Conservation (phyloP, 352 stramenopile species). For the Phytopythium sindhum region DNA sequence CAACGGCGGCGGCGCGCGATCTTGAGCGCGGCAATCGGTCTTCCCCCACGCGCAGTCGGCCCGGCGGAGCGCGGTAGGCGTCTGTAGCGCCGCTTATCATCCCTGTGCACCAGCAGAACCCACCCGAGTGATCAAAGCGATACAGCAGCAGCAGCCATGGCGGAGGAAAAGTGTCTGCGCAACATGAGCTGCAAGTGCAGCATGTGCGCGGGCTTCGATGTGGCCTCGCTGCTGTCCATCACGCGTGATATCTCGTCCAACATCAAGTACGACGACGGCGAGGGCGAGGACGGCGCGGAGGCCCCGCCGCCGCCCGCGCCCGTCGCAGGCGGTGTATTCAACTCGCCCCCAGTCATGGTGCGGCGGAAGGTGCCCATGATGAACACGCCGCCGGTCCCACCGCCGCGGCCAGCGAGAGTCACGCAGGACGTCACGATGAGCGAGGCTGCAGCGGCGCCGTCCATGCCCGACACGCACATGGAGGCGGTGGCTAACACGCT, state of each 20-base stretch:
- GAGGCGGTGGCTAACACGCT: conserved; percentile 24
- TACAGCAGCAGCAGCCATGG: conserved; percentile 38
- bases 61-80: no score
- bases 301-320: conserved; percentile 22
- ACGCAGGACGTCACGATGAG: conserved; percentile 21
- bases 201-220: conserved; percentile 79
- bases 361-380: conserved; percentile 21
- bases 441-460: conserved; percentile 8
- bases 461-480: conserved; percentile 17
- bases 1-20: conserved; percentile 3
- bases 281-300: conserved; percentile 17
- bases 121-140: neutral
- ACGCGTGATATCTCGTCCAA: conserved; percentile 80
- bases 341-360: conserved; percentile 41
- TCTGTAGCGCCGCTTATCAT: no score
- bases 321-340: conserved; percentile 24
- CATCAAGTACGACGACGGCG: conserved; percentile 61
- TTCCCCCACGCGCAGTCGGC: neutral
- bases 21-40: neutral
- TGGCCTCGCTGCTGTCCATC: conserved; percentile 72
- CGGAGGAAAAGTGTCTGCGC: conserved; percentile 74
- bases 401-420: conserved; percentile 13
- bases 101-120: no score
- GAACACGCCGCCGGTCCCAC: conserved; percentile 39
- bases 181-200: conserved; percentile 86